phyloP scores from a whole-genome alignment of 495 filamentous ascomycete species.

The Neurospora africana region DNA sequence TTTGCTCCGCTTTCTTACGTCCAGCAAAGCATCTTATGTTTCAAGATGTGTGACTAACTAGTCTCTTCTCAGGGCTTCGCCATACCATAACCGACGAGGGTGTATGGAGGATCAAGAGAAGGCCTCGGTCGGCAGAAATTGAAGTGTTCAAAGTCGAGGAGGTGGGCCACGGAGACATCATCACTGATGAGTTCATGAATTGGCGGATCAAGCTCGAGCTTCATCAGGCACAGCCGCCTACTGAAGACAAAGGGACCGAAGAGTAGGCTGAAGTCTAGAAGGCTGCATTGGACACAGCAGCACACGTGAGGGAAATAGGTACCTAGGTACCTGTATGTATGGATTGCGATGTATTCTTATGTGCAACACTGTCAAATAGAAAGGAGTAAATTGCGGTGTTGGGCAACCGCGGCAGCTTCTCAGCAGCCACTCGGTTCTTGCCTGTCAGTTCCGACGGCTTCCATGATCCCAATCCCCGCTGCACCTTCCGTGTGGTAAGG shows the following conservation, averaged over 20 bases:
- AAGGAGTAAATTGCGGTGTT: background rate
- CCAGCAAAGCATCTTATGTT: background rate
- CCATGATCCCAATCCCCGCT: background rate
- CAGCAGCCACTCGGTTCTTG: background rate
- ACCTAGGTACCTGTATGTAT: no score
- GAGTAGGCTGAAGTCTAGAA: background rate
- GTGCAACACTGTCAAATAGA: background rate
- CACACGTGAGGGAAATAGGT: background rate
- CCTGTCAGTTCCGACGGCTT: background rate
- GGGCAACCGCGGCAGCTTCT: background rate
- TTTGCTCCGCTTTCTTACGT: background rate
- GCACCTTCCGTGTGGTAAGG: background rate
- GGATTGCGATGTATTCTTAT: background rate
- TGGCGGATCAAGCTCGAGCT: constrained; percentile 52
- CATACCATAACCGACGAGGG: constrained; percentile 56
- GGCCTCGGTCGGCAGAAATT: constrained; percentile 44
- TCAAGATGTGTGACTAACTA: background rate
- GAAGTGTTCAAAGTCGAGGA: constrained; percentile 65
- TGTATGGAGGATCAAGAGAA: constrained; percentile 70
- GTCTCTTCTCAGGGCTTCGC: constrained; percentile 45
- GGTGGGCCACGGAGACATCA: constrained; percentile 61
- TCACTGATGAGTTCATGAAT: constrained; percentile 63
- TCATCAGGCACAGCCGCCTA: constrained; percentile 1
- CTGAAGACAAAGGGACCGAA: background rate
- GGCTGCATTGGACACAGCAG: background rate